Evolutionary conservation across 768 basidiomycete species (phyloP).

Genomic region (Suillus subluteus): DNA sequence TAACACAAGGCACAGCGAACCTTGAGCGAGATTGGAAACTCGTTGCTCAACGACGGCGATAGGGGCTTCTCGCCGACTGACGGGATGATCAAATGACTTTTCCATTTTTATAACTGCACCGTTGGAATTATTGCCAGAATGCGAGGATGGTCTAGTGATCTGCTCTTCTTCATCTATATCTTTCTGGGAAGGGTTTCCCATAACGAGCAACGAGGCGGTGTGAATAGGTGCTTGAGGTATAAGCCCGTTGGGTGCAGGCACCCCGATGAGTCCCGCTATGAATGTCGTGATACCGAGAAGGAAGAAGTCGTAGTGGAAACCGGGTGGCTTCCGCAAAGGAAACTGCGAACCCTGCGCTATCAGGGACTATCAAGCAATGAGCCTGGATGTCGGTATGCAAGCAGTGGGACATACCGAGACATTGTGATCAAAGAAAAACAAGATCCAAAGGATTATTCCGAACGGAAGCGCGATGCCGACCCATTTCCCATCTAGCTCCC

Average conservation of each 20-base stretch:
- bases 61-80: constrained; percentile 54
- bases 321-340: constrained; percentile 88
- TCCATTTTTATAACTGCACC: constrained; percentile 26
- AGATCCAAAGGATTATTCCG: constrained; percentile 83
- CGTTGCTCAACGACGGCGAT: constrained; percentile 88
- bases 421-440: constrained; percentile 96
- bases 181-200: constrained; percentile 50
- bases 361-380: constrained; percentile 57
- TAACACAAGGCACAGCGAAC: constrained; percentile 75
- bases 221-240: constrained; percentile 94
- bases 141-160: constrained; percentile 14
- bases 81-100: constrained; percentile 22
- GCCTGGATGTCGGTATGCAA: neutral
- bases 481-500: constrained; percentile 88
- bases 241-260: constrained; percentile 86
- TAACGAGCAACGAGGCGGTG: constrained; percentile 77
- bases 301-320: constrained; percentile 89
- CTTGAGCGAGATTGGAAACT: constrained; percentile 89
- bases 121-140: neutral
- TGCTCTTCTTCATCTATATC: constrained; percentile 42
- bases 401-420: constrained; percentile 65
- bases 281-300: constrained; percentile 89
- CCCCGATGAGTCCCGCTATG: constrained; percentile 81
- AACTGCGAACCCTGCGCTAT: constrained; percentile 92
- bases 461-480: constrained; percentile 89